Base-by-base conservation (phyloP, 2,329 filamentous ascomycete genomes). In the Setomelanomma holmii region DNA sequence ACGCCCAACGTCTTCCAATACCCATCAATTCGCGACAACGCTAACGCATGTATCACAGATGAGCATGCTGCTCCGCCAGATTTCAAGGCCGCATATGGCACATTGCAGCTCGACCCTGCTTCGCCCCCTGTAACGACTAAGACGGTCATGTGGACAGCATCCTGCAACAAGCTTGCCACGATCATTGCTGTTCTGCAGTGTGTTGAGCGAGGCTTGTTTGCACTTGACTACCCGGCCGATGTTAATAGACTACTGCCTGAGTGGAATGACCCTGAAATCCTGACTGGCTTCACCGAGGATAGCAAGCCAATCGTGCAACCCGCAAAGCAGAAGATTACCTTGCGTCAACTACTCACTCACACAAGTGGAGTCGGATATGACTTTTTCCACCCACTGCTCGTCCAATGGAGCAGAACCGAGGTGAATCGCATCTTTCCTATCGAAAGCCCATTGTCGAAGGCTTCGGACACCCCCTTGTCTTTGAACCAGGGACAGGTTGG, bases 131-230 rank as follows among this genome's bases (percentile, higher is more conserved):
- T 66, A n/a, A 49, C 54, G 2, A 45, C 46, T 21, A 52, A 68
- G n/a, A 63, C 58, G 3, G 58, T 64, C 7, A 63, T 72, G 56
- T 73, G 68, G 69, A 53, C 70, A 8, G 68, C 69, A 11, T 71
- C 66, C 1, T 71, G 67, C 44, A 66, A 55, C 34, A 73, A 71
- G 45, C 47, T 72, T 4, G 48, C 66, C 4, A 66, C 66, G 21
- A 53, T 58, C 8, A 53, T 73, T 27, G 65, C 66, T 30, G 66
- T 53, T 1, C 39, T 73, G 45, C 67, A 73, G 46, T 67, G 64
- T 40, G 62, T 73, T 14, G 67, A 73, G 44, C 60, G 64, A 4
- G 66, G 64, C 2, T 53, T 66, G 3, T 55, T 71, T 23, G 53
- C 53, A 4, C 57, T 72, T 6, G 60, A 71, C 41, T 58, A 64